Evolutionary conservation across 2,329 filamentous ascomycete genomes (phyloP).

Genomic region (Rhinocladiella mackenziei): DNA sequence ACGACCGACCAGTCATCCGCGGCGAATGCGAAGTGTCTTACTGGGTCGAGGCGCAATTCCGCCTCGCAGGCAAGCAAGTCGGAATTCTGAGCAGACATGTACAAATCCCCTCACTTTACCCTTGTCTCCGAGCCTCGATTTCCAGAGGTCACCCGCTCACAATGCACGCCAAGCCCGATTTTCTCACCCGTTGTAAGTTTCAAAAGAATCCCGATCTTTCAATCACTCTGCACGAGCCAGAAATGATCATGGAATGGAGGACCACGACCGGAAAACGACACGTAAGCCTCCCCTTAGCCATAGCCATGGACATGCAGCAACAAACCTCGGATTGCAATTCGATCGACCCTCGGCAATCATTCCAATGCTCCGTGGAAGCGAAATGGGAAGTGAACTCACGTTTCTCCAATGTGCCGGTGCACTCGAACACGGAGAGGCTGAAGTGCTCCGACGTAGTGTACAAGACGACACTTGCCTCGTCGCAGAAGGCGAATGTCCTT

Average conservation of each 20-base stretch:
- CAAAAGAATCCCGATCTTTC: slow-evolving; percentile 16
- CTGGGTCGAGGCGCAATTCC: slow-evolving; percentile 23
- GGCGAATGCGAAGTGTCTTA: slow-evolving; percentile 22
- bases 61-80: slow-evolving; percentile 11
- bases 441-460: slow-evolving; percentile 8
- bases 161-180: slow-evolving; percentile 15
- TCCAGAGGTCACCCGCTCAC: slow-evolving; percentile 5
- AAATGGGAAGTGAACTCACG: slow-evolving; percentile 20
- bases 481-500: slow-evolving; percentile 16
- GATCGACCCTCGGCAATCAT: slow-evolving; percentile 16
- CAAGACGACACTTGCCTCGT: slow-evolving; percentile 14
- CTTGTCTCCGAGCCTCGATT: slow-evolving; percentile 8
- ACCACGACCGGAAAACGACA: slow-evolving; percentile 11
- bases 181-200: slow-evolving; percentile 17
- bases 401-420: slow-evolving; percentile 9
- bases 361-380: slow-evolving; percentile 18
- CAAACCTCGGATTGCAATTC: background rate
- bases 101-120: slow-evolving; percentile 15
- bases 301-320: slow-evolving; percentile 10
- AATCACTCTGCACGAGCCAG: slow-evolving; percentile 14
- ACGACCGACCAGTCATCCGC: slow-evolving; percentile 10
- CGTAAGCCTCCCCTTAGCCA: slow-evolving; percentile 15
- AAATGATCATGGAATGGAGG: slow-evolving; percentile 6
- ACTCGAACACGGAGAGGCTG: background rate
- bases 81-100: slow-evolving; percentile 14